Percentiles rank a stretch among this genome's conserved stretches.
Evolutionary conservation across 345 rosid species (phyloP).

Genomic region (Gossypium arboreum): DNA sequence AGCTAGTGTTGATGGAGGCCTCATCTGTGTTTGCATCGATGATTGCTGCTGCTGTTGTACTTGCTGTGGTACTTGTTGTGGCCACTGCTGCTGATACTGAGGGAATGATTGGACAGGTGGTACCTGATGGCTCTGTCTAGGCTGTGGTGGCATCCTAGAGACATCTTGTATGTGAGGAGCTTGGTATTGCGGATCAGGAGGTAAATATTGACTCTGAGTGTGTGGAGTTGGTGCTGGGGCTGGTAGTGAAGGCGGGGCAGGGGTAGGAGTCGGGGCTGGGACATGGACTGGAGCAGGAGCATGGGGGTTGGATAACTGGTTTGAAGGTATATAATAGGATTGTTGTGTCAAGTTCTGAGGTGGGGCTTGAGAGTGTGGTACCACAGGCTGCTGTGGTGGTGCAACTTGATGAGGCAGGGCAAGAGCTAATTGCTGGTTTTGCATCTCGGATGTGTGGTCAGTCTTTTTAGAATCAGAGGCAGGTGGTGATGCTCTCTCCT

Average conservation of each 20-base stretch:
- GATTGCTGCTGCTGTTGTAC: conserved; percentile 42
- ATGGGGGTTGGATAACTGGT: conserved; percentile 48
- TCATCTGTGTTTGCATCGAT: conserved; percentile 53
- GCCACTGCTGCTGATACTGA: conserved; percentile 75
- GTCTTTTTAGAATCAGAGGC: conserved; percentile 53
- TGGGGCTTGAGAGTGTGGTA: conserved; percentile 43
- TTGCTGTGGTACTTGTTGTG: conserved; percentile 56
- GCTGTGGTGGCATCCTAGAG: conserved; percentile 55
- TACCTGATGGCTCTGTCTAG: conserved; percentile 51
- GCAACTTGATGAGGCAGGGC: conserved; percentile 84
- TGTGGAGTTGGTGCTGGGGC: conserved; percentile 36
- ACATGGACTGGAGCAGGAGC: conserved; percentile 7
- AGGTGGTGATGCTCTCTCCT: conserved; percentile 61
- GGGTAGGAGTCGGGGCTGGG: neutral
- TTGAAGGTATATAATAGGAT: conserved; percentile 62
- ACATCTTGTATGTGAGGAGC: conserved; percentile 58
- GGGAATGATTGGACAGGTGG: conserved; percentile 46
- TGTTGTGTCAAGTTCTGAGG: conserved; percentile 54
- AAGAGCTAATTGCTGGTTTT: conserved; percentile 88
- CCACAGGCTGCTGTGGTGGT: conserved; percentile 57
- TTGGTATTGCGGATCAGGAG: conserved; percentile 63
- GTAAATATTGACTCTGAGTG: conserved; percentile 47
- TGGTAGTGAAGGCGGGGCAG: conserved; percentile 24
- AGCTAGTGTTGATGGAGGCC: conserved; percentile 55
- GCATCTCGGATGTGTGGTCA: conserved; percentile 56